These are phyloP conservation scores for Microbotryum scabiosae DNA, from an alignment of 1,284 basidiomycete species.

Conservation along the genomic window DNA sequence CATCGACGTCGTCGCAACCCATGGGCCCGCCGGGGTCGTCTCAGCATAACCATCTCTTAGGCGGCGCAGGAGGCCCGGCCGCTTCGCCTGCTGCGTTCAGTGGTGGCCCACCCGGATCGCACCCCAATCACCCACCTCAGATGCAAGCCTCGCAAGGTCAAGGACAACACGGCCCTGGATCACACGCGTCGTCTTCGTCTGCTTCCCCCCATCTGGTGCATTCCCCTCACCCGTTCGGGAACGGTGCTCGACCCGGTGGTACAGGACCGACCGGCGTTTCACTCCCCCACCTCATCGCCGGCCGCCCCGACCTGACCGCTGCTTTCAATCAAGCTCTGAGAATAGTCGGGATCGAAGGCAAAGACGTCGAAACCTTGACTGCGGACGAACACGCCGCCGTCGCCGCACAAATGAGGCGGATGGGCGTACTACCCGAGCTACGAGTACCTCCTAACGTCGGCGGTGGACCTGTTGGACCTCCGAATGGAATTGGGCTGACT, in stretches of 20 bases:
- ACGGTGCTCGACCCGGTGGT: slow-evolving; percentile 3
- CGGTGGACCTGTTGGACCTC: no score
- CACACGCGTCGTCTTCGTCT: background rate
- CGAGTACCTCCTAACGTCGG: no score
- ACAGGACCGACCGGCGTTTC: slow-evolving; percentile 1
- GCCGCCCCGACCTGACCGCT: background rate
- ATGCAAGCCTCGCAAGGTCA: slow-evolving; percentile 11
- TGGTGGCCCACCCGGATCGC: background rate
- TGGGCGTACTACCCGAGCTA: slow-evolving; percentile 15
- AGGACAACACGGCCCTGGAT: slow-evolving; percentile 1
- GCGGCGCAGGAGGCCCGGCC: background rate
- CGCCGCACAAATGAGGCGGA: slow-evolving; percentile 20
- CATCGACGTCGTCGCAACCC: background rate
- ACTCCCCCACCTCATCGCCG: background rate
- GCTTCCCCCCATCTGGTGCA: slow-evolving; percentile 16
- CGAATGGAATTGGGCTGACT: no score
- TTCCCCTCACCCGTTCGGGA: slow-evolving; percentile 16
- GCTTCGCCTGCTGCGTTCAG: background rate
- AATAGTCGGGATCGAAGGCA: slow-evolving; percentile 19
- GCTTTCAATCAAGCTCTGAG: slow-evolving; percentile 16
- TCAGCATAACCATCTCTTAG: background rate
- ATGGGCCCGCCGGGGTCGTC: background rate
- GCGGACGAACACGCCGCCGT: slow-evolving; percentile 23
- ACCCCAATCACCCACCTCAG: background rate
- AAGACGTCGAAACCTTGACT: slow-evolving; percentile 20